Evolutionary conservation across 345 rosid genomes (phyloP).

Genomic region (Lepidium didymum): DNA sequence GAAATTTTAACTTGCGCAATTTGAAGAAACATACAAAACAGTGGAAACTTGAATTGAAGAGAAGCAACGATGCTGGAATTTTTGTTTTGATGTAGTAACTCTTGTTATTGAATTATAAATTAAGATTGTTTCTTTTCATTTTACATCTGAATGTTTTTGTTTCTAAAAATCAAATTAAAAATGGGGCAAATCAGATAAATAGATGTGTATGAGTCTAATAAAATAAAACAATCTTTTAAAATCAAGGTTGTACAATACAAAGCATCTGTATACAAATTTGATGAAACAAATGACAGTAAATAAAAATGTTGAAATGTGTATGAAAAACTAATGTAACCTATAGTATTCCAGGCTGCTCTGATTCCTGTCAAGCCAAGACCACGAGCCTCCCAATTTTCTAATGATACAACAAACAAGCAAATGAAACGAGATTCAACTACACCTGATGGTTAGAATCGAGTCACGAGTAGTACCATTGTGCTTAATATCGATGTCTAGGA

Average conservation of each 20-base stretch:
- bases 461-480: background rate
- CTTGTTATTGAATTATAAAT: background rate
- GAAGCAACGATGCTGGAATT: background rate
- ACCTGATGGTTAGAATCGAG: background rate
- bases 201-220: background rate
- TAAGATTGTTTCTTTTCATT: background rate
- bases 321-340: background rate
- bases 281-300: background rate
- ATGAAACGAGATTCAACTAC: constrained; percentile 3
- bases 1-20: background rate
- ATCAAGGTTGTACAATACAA: constrained; percentile 2
- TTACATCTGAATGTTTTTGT: background rate
- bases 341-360: constrained; percentile 2
- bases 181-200: background rate
- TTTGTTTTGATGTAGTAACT: background rate
- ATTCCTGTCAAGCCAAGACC: background rate
- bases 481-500: constrained; percentile 20
- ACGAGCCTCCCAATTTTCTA: constrained; percentile 2
- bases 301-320: background rate
- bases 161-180: background rate
- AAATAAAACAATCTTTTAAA: background rate
- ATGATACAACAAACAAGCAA: constrained; percentile 11
- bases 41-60: constrained; percentile 5
- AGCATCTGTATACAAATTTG: background rate
- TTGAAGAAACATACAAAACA: constrained; percentile 2